These are phyloP conservation scores for Mediolabrus comicus DNA, from an alignment of 108 stramenopile genomes.

Conservation along the genomic window DNA sequence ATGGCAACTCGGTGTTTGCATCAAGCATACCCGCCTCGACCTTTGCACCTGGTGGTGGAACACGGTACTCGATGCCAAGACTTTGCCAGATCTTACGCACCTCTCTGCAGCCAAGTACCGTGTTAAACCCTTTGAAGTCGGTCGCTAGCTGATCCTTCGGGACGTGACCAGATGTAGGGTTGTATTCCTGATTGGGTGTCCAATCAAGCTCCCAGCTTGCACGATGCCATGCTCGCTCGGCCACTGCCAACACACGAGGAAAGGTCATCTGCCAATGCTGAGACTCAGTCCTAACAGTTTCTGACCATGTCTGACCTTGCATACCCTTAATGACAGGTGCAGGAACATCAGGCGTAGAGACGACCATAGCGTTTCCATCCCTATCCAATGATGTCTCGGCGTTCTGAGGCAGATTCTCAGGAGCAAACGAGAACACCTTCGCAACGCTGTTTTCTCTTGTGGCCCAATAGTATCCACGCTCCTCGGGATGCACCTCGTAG, in stretches of 20 bases:
- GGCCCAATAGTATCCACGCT: neutral
- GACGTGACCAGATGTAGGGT: neutral
- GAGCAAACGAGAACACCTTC: neutral
- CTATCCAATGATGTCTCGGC: neutral
- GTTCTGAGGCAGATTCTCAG: neutral
- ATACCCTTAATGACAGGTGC: neutral
- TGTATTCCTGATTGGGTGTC: neutral
- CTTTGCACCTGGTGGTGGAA: slow-evolving; percentile 9
- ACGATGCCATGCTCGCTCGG: neutral
- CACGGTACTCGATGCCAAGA: slow-evolving; percentile 4
- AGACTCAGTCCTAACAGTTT: neutral
- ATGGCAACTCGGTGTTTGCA: slow-evolving; percentile 13
- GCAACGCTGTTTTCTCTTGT: neutral
- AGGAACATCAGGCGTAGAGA: neutral
- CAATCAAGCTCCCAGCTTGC: neutral
- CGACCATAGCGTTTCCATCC: neutral
- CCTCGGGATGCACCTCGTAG: neutral
- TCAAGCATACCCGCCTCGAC: slow-evolving; percentile 3
- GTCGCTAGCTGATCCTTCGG: slow-evolving; percentile 10
- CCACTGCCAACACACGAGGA: neutral
- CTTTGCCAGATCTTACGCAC: neutral
- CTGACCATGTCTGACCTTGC: neutral
- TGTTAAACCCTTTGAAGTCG: slow-evolving; percentile 9
- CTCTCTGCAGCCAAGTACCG: slow-evolving; percentile 16
- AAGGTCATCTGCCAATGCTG: neutral